These are phyloP conservation scores for Xylaria nigripes DNA, from an alignment of 495 filamentous ascomycete species.

Conservation along the genomic window DNA sequence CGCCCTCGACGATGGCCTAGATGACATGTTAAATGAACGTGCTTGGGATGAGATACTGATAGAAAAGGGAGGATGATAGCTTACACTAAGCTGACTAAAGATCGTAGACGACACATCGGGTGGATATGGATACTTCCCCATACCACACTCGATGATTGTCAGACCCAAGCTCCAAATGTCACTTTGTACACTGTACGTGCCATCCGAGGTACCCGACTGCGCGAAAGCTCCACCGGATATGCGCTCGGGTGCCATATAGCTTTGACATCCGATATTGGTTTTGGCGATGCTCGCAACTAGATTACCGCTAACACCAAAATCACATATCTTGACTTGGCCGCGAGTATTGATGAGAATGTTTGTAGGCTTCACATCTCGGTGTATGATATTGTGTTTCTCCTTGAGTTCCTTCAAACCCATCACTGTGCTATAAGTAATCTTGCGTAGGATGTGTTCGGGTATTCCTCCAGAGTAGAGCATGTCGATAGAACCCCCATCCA, in stretches of 20 bases:
- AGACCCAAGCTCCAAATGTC: conserved; percentile 96
- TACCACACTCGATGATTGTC: conserved; percentile 92
- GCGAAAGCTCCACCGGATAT: conserved; percentile 82
- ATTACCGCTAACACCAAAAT: conserved; percentile 97
- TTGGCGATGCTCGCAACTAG: conserved; percentile 95
- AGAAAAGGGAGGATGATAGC: conserved; percentile 31
- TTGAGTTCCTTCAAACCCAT: conserved; percentile 90
- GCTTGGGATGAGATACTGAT: neutral
- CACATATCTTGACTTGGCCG: conserved; percentile 95
- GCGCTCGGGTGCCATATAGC: conserved; percentile 97
- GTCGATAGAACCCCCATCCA: conserved; percentile 99
- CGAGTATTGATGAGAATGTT: conserved; percentile 88
- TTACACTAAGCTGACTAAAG: conserved; percentile 92
- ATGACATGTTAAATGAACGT: conserved; percentile 13
- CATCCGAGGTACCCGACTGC: conserved; percentile 60
- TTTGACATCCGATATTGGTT: conserved; percentile 98
- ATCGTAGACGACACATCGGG: conserved; percentile 98
- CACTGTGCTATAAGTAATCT: conserved; percentile 83
- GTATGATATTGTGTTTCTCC: conserved; percentile 99
- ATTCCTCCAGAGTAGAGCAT: conserved; percentile 92
- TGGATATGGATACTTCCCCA: conserved; percentile 93
- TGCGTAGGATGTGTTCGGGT: conserved; percentile 79
- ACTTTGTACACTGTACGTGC: conserved; percentile 95
- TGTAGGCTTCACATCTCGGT: conserved; percentile 96
- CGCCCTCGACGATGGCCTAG: conserved; percentile 94